Evolutionary conservation across 345 rosid genomes (phyloP).

Genomic region (Salix suchowensis): DNA sequence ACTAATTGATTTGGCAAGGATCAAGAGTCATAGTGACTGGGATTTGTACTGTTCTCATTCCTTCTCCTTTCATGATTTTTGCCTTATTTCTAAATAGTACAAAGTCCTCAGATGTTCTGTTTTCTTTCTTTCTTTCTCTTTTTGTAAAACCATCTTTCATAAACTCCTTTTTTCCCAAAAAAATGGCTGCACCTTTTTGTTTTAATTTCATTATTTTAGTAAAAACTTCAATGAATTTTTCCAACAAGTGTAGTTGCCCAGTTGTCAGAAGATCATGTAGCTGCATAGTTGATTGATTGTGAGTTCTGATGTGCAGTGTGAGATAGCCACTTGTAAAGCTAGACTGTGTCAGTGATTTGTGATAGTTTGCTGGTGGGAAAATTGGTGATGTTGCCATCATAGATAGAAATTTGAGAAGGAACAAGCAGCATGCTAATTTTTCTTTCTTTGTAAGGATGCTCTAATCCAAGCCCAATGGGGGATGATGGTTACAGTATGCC

Average conservation of each 20-base stretch:
- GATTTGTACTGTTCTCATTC: background rate
- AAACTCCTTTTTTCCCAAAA: background rate
- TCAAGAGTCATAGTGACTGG: background rate
- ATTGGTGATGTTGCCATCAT: background rate
- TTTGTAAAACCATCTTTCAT: background rate
- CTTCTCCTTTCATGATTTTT: background rate
- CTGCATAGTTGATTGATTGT: background rate
- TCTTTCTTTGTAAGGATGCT: background rate
- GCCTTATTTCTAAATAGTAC: background rate
- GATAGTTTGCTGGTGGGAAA: background rate
- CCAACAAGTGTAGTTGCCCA: background rate
- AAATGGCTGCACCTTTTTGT: background rate
- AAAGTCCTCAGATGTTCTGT: background rate
- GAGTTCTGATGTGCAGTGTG: background rate
- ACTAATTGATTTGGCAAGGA: conserved; percentile 4
- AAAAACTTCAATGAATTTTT: background rate
- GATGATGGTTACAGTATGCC: background rate
- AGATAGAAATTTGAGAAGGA: background rate
- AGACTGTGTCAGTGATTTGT: background rate
- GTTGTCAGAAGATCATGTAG: background rate
- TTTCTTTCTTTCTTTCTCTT: background rate
- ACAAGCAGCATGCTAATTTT: background rate
- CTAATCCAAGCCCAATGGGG: background rate
- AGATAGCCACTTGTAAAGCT: background rate
- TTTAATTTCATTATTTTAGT: background rate